A percentile compares a stretch with the other conserved stretches of the same genome.
These are phyloP conservation scores for Coprinellus micaceus DNA, from an alignment of 768 basidiomycete species.

Conservation along the genomic window DNA sequence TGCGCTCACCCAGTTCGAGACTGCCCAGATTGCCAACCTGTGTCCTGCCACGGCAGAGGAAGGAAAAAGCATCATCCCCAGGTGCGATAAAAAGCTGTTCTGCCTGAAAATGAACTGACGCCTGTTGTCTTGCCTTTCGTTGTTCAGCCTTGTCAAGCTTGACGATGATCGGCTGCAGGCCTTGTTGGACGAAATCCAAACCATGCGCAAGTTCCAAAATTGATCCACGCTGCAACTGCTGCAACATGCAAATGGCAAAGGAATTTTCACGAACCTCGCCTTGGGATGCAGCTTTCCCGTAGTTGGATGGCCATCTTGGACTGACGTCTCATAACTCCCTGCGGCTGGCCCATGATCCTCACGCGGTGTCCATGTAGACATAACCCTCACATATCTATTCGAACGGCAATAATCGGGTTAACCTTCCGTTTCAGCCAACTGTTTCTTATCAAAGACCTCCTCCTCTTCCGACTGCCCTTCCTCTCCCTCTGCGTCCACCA, in stretches of 20 bases:
- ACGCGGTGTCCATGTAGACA: too few species aligned
- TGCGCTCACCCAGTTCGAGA: slow-evolving; percentile 83
- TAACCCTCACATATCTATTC: too few species aligned
- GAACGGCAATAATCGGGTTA: slow-evolving; percentile 18
- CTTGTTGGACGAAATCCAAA: slow-evolving; percentile 83
- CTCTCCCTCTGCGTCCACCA: slow-evolving; percentile 34
- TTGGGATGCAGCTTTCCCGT: too few species aligned
- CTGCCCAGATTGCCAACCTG: slow-evolving; percentile 88
- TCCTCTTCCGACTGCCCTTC: slow-evolving; percentile 41
- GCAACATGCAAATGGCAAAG: too few species aligned
- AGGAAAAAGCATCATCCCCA: slow-evolving; percentile 87
- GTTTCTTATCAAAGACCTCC: slow-evolving; percentile 32
- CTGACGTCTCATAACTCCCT: too few species aligned
- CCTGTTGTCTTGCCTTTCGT: not conserved
- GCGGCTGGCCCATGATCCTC: too few species aligned
- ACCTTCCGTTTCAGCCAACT: slow-evolving; percentile 53
- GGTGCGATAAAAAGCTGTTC: too few species aligned
- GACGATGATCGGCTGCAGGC: slow-evolving; percentile 84
- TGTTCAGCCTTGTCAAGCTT: slow-evolving; percentile 70
- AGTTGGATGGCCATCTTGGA: too few species aligned
- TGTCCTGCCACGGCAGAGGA: slow-evolving; percentile 87
- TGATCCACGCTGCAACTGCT: slow-evolving; percentile 4
- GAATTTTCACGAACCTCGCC: too few species aligned
- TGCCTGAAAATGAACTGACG: too few species aligned
- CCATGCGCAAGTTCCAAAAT: slow-evolving; percentile 83